A percentile compares a stretch with the other conserved stretches of the same genome.
Evolutionary conservation across 208 protist species (phyloP).

Genomic region (Trypanosoma melophagium): DNA sequence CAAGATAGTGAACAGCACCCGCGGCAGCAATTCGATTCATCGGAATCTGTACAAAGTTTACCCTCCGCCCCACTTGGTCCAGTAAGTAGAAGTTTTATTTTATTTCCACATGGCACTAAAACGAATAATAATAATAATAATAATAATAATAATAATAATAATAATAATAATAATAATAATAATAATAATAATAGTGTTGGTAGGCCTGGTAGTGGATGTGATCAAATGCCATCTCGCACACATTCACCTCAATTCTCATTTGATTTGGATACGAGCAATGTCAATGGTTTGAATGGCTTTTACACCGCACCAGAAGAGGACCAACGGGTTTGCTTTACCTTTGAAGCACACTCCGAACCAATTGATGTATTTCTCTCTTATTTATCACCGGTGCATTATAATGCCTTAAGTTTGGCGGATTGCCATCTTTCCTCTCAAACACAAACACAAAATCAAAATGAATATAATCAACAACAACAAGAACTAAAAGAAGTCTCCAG

Average conservation of each 20-base stretch:
- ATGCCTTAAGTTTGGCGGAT: conserved; percentile 49
- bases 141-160: too few relatives aligned
- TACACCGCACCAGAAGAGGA: background rate
- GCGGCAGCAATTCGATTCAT: background rate
- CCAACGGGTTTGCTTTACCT: conserved; percentile 34
- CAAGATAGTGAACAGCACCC: background rate
- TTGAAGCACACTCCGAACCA: conserved; percentile 67
- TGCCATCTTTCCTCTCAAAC: background rate
- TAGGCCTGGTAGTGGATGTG: background rate
- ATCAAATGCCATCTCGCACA: background rate
- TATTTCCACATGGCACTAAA: conserved; percentile 8
- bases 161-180: background rate
- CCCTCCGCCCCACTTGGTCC: background rate
- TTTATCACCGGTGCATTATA: conserved; percentile 88
- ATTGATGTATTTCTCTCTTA: conserved; percentile 90
- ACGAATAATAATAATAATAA: too few relatives aligned
- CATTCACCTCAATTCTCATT: background rate
- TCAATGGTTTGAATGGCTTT: background rate
- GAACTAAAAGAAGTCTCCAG: background rate
- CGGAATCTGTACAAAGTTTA: background rate
- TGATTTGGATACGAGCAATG: background rate
- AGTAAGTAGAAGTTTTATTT: conserved; percentile 1
- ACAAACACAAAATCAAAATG: background rate
- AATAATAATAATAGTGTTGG: background rate
- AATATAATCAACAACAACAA: background rate